phyloP scores from a whole-genome alignment of 1,284 basidiomycete genomes.

The Ceratobasidium sp. region DNA sequence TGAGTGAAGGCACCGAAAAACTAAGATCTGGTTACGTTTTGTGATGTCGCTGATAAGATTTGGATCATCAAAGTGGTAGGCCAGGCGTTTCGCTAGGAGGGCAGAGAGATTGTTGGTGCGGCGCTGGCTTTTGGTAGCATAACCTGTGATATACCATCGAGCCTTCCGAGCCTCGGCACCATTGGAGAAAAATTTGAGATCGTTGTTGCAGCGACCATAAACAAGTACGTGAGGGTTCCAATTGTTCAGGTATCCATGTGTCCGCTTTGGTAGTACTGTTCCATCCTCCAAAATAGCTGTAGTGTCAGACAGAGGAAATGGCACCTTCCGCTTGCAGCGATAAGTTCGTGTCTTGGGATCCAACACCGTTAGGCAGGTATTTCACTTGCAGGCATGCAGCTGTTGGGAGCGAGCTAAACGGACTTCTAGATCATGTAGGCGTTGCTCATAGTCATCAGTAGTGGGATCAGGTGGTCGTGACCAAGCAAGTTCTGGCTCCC shows the following conservation, averaged over 20 bases:
- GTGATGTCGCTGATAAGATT: background rate
- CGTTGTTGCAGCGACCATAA: slow-evolving; percentile 55
- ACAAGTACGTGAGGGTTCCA: slow-evolving; percentile 55
- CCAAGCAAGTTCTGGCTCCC: slow-evolving; percentile 49
- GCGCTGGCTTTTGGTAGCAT: slow-evolving; percentile 53
- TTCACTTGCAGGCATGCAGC: background rate
- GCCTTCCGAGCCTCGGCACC: slow-evolving; percentile 7
- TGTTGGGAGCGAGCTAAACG: background rate
- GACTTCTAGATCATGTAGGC: background rate
- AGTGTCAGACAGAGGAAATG: slow-evolving; percentile 52
- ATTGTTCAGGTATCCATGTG: slow-evolving; percentile 54
- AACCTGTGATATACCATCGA: slow-evolving; percentile 51
- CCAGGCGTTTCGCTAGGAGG: slow-evolving; percentile 22
- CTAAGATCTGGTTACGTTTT: background rate
- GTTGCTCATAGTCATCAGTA: background rate
- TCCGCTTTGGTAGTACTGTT: slow-evolving; percentile 37
- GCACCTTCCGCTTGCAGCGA: slow-evolving; percentile 58
- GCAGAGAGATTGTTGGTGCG: slow-evolving; percentile 51
- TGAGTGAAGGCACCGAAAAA: slow-evolving; percentile 6
- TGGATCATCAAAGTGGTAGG: slow-evolving; percentile 1
- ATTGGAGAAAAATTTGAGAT: slow-evolving; percentile 55
- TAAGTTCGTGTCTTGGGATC: background rate
- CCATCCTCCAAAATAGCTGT: slow-evolving; percentile 49
- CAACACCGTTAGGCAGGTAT: background rate
- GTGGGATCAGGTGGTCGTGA: slow-evolving; percentile 31